A percentile compares a stretch with the other conserved stretches of the same genome.
These are phyloP conservation scores for Anaeromyces robustus DNA, from an alignment of 192 early-diverging fungal species.

Conservation along the genomic window DNA sequence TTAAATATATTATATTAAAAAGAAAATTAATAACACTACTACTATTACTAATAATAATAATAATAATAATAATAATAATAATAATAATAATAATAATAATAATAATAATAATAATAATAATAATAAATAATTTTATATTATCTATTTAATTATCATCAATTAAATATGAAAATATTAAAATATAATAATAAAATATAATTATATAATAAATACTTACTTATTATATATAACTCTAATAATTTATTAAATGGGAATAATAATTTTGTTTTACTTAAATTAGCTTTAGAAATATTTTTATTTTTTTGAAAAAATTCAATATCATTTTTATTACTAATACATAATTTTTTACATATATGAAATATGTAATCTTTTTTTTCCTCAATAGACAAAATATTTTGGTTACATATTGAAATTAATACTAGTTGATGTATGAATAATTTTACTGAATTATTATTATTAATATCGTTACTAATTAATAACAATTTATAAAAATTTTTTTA, in stretches of 20 bases:
- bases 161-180: too few relatives aligned
- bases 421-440: background rate
- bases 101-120: too few relatives aligned
- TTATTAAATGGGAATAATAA: background rate
- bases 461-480: background rate
- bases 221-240: background rate
- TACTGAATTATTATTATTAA: background rate
- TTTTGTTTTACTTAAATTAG: background rate
- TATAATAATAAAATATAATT: too few relatives aligned
- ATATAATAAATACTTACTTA: background rate
- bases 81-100: too few relatives aligned
- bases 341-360: background rate
- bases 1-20: too few relatives aligned
- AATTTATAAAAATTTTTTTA: too few relatives aligned
- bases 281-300: background rate
- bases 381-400: background rate
- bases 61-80: too few relatives aligned
- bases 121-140: too few relatives aligned
- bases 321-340: background rate
- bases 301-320: background rate
- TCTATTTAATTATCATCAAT: too few relatives aligned
- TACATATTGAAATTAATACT: background rate
- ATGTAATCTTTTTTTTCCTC: background rate
- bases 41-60: too few relatives aligned
- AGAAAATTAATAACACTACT: too few relatives aligned